phyloP scores from a whole-genome alignment of 2,329 filamentous ascomycete genomes.

The Arthrinium phaeospermum region DNA sequence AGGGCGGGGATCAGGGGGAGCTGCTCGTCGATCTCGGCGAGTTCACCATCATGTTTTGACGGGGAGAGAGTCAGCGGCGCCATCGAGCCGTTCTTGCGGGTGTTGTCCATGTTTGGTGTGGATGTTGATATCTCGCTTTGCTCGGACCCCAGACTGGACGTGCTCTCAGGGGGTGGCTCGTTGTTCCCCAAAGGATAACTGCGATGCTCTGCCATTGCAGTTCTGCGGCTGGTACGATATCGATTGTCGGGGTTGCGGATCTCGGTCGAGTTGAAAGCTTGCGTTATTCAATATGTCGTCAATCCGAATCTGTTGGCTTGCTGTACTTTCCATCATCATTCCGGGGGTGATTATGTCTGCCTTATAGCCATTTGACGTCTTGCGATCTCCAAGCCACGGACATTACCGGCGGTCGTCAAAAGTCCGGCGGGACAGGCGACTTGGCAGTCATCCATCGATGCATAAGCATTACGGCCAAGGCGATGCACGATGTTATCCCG shows the following conservation, averaged over 20 bases:
- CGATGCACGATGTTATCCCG: not conserved
- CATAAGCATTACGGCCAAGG: not conserved
- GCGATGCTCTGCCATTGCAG: not conserved
- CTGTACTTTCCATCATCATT: not conserved
- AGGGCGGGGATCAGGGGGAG: conserved; percentile 18
- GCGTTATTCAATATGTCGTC: too few species aligned
- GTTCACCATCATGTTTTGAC: not conserved
- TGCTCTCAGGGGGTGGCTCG: not conserved
- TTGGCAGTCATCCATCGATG: not conserved
- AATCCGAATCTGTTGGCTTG: too few species aligned
- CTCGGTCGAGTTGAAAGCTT: too few species aligned
- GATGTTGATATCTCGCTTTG: not conserved
- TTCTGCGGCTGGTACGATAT: too few species aligned
- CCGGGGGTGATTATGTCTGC: too few species aligned
- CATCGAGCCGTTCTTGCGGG: not conserved
- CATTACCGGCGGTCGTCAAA: not conserved
- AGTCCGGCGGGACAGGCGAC: not conserved
- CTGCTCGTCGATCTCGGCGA: not conserved
- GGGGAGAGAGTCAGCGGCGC: not conserved
- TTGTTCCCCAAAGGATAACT: not conserved
- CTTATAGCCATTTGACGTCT: too few species aligned
- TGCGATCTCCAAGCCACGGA: not conserved
- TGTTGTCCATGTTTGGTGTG: not conserved
- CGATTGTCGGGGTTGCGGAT: too few species aligned
- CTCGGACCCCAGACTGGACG: not conserved